phyloP scores from a whole-genome alignment of 768 basidiomycete genomes.

The Russula abietina region DNA sequence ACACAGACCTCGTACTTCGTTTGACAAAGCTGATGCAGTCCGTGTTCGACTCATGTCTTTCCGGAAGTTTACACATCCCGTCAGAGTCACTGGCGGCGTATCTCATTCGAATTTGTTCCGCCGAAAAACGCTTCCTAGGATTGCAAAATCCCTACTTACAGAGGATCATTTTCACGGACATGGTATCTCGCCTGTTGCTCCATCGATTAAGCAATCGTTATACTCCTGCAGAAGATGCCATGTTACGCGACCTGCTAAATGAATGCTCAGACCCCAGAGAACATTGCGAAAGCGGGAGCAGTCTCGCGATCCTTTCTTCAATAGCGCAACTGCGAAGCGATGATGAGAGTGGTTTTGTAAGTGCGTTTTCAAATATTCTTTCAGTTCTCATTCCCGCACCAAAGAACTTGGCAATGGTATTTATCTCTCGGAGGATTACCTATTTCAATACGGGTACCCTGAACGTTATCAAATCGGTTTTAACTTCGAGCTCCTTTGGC shows the following conservation, averaged over 20 bases:
- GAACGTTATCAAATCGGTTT: conserved; percentile 23
- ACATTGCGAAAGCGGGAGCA: conserved; percentile 7
- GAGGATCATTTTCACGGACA: conserved; percentile 8
- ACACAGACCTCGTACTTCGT: conserved; percentile 43
- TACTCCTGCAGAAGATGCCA: conserved; percentile 8
- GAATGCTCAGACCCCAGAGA: conserved; percentile 1
- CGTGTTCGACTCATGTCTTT: conserved; percentile 42
- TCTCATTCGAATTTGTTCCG: conserved; percentile 37
- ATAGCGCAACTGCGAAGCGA: conserved; percentile 7
- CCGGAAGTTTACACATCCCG: conserved; percentile 35
- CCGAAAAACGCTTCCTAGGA: conserved; percentile 19
- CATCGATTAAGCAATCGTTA: conserved; percentile 11
- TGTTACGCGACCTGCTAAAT: conserved; percentile 8
- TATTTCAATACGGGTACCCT: conserved; percentile 29
- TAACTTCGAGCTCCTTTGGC: neutral
- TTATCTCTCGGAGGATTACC: conserved; percentile 32
- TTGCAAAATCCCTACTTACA: neutral
- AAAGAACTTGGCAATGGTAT: conserved; percentile 29
- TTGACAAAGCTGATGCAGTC: conserved; percentile 37
- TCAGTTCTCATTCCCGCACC: neutral
- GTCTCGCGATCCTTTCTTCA: conserved; percentile 15
- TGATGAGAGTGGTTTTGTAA: conserved; percentile 19
- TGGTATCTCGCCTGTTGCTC: conserved; percentile 20
- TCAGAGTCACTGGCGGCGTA: conserved; percentile 35
- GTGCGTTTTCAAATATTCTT: conserved; percentile 3